These are phyloP conservation scores for Celoporthe dispersa DNA, from an alignment of 2,329 filamentous ascomycete genomes.

Conservation along the genomic window DNA sequence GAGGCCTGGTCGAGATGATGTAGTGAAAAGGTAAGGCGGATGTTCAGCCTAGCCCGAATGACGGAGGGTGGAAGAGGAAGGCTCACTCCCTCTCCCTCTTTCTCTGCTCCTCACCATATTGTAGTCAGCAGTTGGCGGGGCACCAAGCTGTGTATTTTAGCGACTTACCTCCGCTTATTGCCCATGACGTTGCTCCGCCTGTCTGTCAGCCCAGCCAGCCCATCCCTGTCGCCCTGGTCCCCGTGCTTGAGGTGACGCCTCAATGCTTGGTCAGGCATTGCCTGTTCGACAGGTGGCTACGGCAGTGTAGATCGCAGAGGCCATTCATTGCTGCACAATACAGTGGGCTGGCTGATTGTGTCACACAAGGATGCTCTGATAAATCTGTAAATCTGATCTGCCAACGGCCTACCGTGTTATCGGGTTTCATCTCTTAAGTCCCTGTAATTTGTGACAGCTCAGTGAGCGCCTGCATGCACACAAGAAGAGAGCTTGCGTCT, in stretches of 20 bases:
- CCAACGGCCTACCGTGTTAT: constrained; percentile 10
- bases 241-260: background rate
- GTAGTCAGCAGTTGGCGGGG: constrained; percentile 13
- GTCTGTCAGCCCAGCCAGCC: constrained; percentile 14
- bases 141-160: constrained; percentile 16
- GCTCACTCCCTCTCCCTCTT: background rate
- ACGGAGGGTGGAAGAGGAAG: background rate
- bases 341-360: background rate
- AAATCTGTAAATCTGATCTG: background rate
- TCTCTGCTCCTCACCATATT: background rate
- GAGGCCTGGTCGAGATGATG: background rate
- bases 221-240: constrained; percentile 6
- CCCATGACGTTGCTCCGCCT: constrained; percentile 26
- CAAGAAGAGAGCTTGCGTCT: background rate
- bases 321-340: background rate
- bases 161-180: constrained; percentile 17
- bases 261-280: background rate
- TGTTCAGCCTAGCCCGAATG: constrained; percentile 7
- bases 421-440: constrained; percentile 15
- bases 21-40: background rate
- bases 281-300: constrained; percentile 6
- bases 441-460: constrained; percentile 9
- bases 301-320: background rate
- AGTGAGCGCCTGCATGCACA: constrained; percentile 14
- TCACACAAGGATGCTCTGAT: background rate